These are phyloP conservation scores for Salinomyces thailandicus DNA, from an alignment of 2,329 filamentous ascomycete species.

Conservation along the genomic window DNA sequence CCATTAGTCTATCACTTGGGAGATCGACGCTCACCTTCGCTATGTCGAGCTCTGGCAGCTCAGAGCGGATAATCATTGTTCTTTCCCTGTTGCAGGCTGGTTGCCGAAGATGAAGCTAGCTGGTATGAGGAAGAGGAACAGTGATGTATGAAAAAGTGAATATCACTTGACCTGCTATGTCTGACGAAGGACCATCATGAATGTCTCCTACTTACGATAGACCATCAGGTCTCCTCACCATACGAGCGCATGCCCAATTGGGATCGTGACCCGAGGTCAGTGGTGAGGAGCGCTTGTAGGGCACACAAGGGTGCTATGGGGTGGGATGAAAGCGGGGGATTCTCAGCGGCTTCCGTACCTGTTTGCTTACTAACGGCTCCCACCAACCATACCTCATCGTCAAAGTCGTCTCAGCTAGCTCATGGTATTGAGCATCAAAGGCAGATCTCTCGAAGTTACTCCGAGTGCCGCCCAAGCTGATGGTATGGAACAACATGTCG, in stretches of 20 bases:
- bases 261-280: slow-evolving; percentile 78
- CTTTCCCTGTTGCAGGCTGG: slow-evolving; percentile 5
- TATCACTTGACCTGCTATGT: background rate
- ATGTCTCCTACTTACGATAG: slow-evolving; percentile 69
- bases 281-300: slow-evolving; percentile 44
- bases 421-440: slow-evolving; percentile 55
- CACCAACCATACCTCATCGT: no score
- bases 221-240: slow-evolving; percentile 61
- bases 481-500: slow-evolving; percentile 61
- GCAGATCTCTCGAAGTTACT: slow-evolving; percentile 63
- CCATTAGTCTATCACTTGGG: background rate
- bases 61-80: slow-evolving; percentile 18
- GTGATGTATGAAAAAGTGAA: background rate
- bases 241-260: slow-evolving; percentile 77
- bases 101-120: background rate
- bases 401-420: slow-evolving; percentile 67
- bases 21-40: slow-evolving; percentile 12
- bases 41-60: slow-evolving; percentile 18
- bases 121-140: background rate
- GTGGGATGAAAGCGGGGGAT: no score
- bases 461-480: slow-evolving; percentile 64
- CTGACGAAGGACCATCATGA: background rate
- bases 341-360: no score
- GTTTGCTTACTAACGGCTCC: no score
- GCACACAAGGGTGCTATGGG: no score